Base-by-base conservation (phyloP, 2,329 filamentous ascomycete genomes). In the Hymenoscyphus fraxineus region DNA sequence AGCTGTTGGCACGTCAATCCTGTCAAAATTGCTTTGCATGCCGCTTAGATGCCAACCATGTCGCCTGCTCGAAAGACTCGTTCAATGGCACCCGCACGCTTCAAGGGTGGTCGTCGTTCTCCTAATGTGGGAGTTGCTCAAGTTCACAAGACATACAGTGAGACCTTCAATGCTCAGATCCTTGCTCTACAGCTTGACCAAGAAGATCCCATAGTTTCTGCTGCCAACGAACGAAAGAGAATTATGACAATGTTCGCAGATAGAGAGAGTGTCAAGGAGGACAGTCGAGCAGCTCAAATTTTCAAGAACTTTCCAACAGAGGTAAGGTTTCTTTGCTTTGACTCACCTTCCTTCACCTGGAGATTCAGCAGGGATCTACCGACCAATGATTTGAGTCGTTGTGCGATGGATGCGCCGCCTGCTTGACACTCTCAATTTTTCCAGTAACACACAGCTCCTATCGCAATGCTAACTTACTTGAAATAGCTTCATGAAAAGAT, bases 401-500 rank as follows among this genome's bases (percentile, higher is more conserved):
- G 35, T 35, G 4, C 35, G 35, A 35, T 35, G 9, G 35, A 10
- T 35, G 6, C 35, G 35, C 35, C 35, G 35, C 35, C 35, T 35
- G 2, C 35, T 35, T 35, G 35, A 35, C 9, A 7, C 35, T 10
- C 35, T 35, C 35, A 35, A 35, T 35, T 6, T 35, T 1, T 35
- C 6, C 9, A 35, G 9, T 35, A 10, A 10, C 35, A 3, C 9
- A 35, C 9, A 54, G 22, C 27, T n/a, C 54, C 27, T 3, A 51
- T 22, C 27, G 35, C 61, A 16, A 60, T 38, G 47, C 58, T 65
- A 54, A 68, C 32, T 38, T 15, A 35, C 3, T 51, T 16, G 35
- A 13, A 54, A 54, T 27, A 76, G 74, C 65, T 76, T 39, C 71
- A 72, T 41, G 73, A 76, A 62, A 60, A 66, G 2, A 75, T 76